Conservation (phyloP, 805 yeast species). For the Metschnikowia borealis region DNA sequence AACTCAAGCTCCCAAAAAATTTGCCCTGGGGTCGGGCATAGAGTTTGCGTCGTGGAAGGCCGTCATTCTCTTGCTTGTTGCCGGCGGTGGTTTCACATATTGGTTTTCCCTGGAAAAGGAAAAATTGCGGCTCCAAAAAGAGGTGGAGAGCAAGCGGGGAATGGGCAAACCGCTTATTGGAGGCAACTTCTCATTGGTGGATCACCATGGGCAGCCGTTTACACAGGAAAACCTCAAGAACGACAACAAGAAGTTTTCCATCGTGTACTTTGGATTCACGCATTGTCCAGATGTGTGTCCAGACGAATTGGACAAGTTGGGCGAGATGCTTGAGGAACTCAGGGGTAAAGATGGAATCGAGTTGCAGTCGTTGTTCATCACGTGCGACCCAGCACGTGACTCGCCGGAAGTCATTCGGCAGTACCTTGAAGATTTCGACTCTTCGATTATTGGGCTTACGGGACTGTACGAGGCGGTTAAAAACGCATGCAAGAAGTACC, state of each 20-base stretch:
- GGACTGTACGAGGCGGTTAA: constrained; percentile 87
- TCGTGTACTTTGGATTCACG: constrained; percentile 94
- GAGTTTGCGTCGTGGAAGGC: constrained; percentile 89
- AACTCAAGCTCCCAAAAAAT: constrained; percentile 30
- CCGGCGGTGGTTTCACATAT: constrained; percentile 69
- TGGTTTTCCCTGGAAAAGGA: constrained; percentile 75
- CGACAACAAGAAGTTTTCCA: constrained; percentile 55
- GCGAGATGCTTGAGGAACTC: constrained; percentile 62
- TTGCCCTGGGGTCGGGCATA: constrained; percentile 41
- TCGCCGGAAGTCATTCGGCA: constrained; percentile 78
- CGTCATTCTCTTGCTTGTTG: constrained; percentile 56
- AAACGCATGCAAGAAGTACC: constrained; percentile 77
- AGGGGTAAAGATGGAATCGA: constrained; percentile 51
- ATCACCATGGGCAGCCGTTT: constrained; percentile 66
- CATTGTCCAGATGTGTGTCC: constrained; percentile 99
- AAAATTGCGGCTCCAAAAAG: constrained; percentile 66
- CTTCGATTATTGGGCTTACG: constrained; percentile 83
- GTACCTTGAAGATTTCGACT: constrained; percentile 86
- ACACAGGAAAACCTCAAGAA: constrained; percentile 75
- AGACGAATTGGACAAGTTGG: constrained; percentile 91
- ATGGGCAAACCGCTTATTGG: constrained; percentile 92
- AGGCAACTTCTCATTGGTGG: constrained; percentile 76
- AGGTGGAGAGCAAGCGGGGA: constrained; percentile 82
- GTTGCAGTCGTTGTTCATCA: constrained; percentile 83
- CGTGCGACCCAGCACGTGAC: constrained; percentile 97